Conservation (phyloP, 371 early-diverging fungal genomes). For the Circinella umbellata region DNA sequence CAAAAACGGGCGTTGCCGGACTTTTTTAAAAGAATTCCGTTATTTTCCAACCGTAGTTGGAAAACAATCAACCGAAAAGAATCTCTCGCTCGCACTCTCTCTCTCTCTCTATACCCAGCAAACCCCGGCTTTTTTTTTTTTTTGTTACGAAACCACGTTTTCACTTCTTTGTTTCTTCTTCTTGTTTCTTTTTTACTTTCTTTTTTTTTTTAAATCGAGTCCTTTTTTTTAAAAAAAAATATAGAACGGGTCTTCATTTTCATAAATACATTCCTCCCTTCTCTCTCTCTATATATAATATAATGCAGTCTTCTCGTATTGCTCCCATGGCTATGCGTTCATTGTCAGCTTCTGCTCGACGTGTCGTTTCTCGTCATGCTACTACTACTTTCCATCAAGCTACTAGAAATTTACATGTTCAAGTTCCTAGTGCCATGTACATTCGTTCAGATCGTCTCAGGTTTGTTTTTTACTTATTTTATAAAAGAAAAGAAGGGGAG, state of each 20-base stretch:
- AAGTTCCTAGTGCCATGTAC: constrained; percentile 44
- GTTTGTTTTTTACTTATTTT: constrained; percentile 38
- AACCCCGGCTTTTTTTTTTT: constrained; percentile 21
- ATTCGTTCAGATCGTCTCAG: constrained; percentile 39
- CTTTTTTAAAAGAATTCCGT: background rate
- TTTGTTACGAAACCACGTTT: constrained; percentile 6
- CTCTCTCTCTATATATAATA: constrained; percentile 8
- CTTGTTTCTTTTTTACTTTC: constrained; percentile 1
- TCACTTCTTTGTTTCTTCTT: background rate
- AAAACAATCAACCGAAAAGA: constrained; percentile 5
- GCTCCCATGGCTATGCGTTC: constrained; percentile 17
- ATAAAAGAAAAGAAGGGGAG: too few species aligned
- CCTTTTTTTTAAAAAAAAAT: background rate
- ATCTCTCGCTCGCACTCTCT: too few species aligned
- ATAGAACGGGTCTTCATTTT: background rate
- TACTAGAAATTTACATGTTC: constrained; percentile 50
- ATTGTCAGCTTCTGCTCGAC: constrained; percentile 18
- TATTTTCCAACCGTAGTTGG: background rate
- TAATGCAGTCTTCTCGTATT: constrained; percentile 24
- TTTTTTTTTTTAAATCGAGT: constrained; percentile 1
- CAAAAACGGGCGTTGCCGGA: constrained; percentile 4
- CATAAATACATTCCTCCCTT: constrained; percentile 1
- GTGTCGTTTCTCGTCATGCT: constrained; percentile 13
- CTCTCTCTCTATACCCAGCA: background rate
- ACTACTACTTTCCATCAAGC: constrained; percentile 9